A percentile compares a stretch with the other conserved stretches of the same genome.
These are phyloP conservation scores for Protea cynaroides DNA, from an alignment of 164 flowering plant genomes.

Conservation along the genomic window DNA sequence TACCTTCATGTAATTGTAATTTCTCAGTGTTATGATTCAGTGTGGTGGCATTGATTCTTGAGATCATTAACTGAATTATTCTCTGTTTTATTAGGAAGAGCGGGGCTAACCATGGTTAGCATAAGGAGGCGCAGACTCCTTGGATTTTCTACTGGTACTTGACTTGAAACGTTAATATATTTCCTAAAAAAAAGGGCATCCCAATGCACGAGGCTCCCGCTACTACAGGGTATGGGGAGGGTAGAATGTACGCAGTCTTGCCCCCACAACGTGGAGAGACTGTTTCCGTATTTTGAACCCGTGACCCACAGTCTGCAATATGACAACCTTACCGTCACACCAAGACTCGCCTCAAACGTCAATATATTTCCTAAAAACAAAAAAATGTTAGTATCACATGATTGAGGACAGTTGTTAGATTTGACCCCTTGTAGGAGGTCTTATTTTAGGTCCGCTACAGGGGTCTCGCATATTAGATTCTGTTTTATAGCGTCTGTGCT, in stretches of 20 bases:
- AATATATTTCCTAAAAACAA: not conserved
- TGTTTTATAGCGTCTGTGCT: not conserved
- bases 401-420: not conserved
- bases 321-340: no score
- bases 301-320: no score
- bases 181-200: no score
- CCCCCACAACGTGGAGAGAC: no score
- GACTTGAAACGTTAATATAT: not conserved
- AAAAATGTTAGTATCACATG: not conserved
- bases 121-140: conserved; percentile 72
- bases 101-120: conserved; percentile 66
- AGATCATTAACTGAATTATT: conserved; percentile 9
- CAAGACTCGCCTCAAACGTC: no score
- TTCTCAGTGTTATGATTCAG: no score
- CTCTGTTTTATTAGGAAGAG: conserved; percentile 10
- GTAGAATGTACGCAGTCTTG: no score
- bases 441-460: not conserved
- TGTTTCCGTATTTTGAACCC: no score
- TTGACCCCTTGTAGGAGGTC: not conserved
- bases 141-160: conserved; percentile 60
- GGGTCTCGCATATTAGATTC: not conserved
- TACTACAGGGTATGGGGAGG: no score
- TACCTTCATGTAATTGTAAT: no score
- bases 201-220: no score
- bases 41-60: conserved; percentile 1